Evolutionary conservation across 768 basidiomycete species (phyloP), one percentile per base, ranked within the genome.

Genomic region (Hysterangium stoloniferum): DNA sequence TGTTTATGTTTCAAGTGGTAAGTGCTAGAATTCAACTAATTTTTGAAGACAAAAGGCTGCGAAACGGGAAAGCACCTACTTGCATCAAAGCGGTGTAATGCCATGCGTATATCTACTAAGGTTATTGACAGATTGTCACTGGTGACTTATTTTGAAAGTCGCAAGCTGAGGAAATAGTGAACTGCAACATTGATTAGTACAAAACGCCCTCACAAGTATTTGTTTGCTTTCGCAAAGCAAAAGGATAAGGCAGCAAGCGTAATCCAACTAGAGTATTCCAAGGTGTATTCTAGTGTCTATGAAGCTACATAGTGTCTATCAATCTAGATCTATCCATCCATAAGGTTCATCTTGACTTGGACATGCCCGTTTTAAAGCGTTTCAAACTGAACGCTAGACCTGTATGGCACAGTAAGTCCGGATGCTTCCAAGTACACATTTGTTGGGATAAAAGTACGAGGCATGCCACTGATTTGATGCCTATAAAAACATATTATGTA

Each of bases 21-120:
- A 28, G 95, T 98, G 20, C 74, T 99, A 12, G 96, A 98, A 63
- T 99, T 99, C 60, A 89, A 93, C 47, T 94, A 96, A 63, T 96
- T 97, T 60, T 72, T 94, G 53, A 96, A 89, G 64, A 96, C 97
- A 52, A 75, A 80, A 58, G 95, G 95, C 6, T 99, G 96, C 63
- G 85, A 82, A 63, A 82, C 73, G n/a, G 90, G 91, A 1, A 80
- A 82, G 25, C 96, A 99, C 67, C 69, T 95, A 31, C 98, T 98
- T 64, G 80, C 80, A 15, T 77, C 78, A 1, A 86, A 84, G 50
- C 62, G 66, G 59, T 71, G 67, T 56, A 76, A 68, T 59, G 63
- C 61, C 64, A 75, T 72, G 45, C 58, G 64, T 64, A 27, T 20
- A 25, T 50, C n/a, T n/a, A n/a, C n/a, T n/a, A n/a, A n/a, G n/a